Conservation (phyloP, 257 asterid genomes). For the Ehretia macrophylla region DNA sequence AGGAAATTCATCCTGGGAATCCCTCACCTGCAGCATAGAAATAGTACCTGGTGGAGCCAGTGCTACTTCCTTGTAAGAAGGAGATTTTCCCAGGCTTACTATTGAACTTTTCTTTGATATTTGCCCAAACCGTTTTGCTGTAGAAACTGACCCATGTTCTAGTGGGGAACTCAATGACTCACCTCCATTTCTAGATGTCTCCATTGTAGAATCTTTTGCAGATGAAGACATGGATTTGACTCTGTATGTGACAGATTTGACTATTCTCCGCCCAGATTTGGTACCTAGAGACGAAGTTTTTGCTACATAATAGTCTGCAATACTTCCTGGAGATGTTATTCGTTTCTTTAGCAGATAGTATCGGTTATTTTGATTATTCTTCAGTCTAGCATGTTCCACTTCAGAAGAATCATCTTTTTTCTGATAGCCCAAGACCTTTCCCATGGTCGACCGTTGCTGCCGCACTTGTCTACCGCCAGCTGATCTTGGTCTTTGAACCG, state of each 20-base stretch:
- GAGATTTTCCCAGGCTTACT: conserved; percentile 83
- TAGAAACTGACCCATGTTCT: conserved; percentile 41
- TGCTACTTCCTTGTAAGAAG: conserved; percentile 97
- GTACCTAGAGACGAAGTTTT: conserved; percentile 56
- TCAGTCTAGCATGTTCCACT: conserved; percentile 47
- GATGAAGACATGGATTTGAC: conserved; percentile 72
- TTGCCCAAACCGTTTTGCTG: conserved; percentile 42
- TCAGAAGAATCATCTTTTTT: conserved; percentile 67
- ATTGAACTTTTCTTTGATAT: conserved; percentile 62
- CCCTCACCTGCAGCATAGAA: conserved; percentile 59
- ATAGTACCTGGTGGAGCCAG: conserved; percentile 96
- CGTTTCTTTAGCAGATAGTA: conserved; percentile 66
- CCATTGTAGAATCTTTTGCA: conserved; percentile 37
- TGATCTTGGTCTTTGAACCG: conserved; percentile 88
- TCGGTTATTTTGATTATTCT: conserved; percentile 58
- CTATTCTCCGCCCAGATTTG: conserved; percentile 68
- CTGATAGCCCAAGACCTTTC: conserved; percentile 59
- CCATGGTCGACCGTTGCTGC: conserved; percentile 64
- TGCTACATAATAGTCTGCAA: conserved; percentile 75
- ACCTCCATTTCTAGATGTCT: conserved; percentile 36
- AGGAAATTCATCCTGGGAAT: conserved; percentile 38
- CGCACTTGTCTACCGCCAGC: conserved; percentile 71
- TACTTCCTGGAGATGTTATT: conserved; percentile 56
- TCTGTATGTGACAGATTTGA: conserved; percentile 78
- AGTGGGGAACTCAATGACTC: conserved; percentile 41